phyloP scores from a whole-genome alignment of 2,329 filamentous ascomycete genomes.

The Penicillium sp. region DNA sequence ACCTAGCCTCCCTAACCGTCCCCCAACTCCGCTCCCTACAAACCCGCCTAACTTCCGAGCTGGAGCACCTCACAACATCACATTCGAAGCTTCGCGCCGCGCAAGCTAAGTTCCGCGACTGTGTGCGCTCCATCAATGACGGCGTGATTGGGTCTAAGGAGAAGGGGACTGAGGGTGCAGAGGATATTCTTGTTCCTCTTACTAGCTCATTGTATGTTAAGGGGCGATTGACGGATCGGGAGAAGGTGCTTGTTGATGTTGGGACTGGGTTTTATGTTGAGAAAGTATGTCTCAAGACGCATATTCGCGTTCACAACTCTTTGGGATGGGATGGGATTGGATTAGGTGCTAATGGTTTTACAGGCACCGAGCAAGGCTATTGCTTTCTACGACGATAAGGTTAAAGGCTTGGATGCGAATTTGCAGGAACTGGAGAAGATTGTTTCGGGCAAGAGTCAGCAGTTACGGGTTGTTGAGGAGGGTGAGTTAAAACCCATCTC shows the following conservation, averaged over 20 bases:
- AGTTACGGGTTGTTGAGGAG: conserved; percentile 86
- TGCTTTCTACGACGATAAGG: conserved; percentile 70
- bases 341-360: not conserved
- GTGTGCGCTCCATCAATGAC: conserved; percentile 73
- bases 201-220: conserved; percentile 95
- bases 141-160: conserved; percentile 53
- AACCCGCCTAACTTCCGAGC: conserved; percentile 93
- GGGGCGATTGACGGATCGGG: conserved; percentile 73
- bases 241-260: conserved; percentile 85
- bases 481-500: conserved; percentile 66
- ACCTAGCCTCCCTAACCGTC: conserved; percentile 76
- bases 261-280: conserved; percentile 95
- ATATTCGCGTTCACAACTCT: too few species aligned
- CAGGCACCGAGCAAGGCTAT: conserved; percentile 63
- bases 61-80: conserved; percentile 89
- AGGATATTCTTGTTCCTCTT: conserved; percentile 80
- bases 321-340: not conserved
- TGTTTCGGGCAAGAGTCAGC: conserved; percentile 77
- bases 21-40: conserved; percentile 91
- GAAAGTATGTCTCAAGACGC: conserved; percentile 72
- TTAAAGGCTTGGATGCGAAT: conserved; percentile 67
- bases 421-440: conserved; percentile 71
- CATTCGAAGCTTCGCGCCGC: conserved; percentile 88
- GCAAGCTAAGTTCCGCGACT: conserved; percentile 90
- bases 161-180: conserved; percentile 37